Evolutionary conservation across 805 yeast genomes (phyloP), one percentile per base, ranked within the genome.

Genomic region (Phaffomyces antillensis): DNA sequence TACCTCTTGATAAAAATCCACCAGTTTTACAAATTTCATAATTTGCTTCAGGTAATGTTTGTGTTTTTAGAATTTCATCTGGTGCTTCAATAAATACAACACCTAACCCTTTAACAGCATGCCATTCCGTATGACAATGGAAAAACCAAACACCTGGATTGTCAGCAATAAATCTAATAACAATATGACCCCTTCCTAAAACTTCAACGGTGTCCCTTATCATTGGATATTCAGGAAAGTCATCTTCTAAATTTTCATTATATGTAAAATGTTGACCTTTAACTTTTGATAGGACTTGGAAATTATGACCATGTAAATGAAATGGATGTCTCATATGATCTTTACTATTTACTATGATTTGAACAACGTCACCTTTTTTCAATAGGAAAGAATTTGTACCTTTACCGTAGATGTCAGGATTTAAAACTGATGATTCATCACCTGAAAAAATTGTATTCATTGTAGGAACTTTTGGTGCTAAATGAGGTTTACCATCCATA

Each of bases 81-180:
- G 93, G 90, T 12, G 84, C 81, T 59, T 85, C 95, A 31, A 85
- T 68, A 35, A 85, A 74, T 1, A 79, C 76, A 36, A 83, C 67
- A 11, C 90, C 90, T 45, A 85, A 70, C 13, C 95, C 95, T 65
- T 84, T 91, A 49, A 78, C 83, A 53, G 85, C 75, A 63, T 85
- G 95, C 83, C 89, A 85, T 56, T 85, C 91, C 30, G 86, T 77
- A 58, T 86, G 96, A 64, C 97, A 89, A 61, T 89, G 97, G 79
- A 89, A 85, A 44, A 83, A 77, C 97, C 97, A 89, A 17, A 86
- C 82, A 40, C 97, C 97, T 0, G 96, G 96, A 55, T 89, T 89
- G 55, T 84, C 77, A 8, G 96, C 88, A 51, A 68, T 72, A 61
- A 87, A 87, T 50, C 96, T 69, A 28, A 79, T 55, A 12, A 79